Evolutionary conservation across 805 yeast species (phyloP).

Genomic region (Yarrowia sp.): DNA sequence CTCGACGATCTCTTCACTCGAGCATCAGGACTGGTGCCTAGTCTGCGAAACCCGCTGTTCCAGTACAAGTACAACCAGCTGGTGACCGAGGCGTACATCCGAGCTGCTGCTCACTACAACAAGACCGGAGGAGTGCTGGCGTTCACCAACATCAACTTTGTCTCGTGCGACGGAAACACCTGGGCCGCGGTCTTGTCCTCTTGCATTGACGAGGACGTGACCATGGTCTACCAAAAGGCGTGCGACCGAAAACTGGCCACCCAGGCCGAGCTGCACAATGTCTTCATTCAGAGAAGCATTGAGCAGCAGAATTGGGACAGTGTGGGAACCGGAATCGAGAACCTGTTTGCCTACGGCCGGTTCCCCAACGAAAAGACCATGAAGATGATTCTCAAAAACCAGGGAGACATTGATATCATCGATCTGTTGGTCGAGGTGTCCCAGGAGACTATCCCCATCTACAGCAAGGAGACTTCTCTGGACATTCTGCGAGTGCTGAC

Average conservation of each 20-base stretch:
- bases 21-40: neutral
- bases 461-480: slow-evolving; percentile 13
- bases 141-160: slow-evolving; percentile 3
- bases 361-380: slow-evolving; percentile 20
- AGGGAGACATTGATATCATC: slow-evolving; percentile 7
- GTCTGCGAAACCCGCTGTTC: slow-evolving; percentile 1
- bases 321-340: slow-evolving; percentile 19
- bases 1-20: slow-evolving; percentile 6
- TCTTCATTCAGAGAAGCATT: slow-evolving; percentile 15
- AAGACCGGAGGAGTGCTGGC: slow-evolving; percentile 3
- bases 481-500: slow-evolving; percentile 12
- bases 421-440: slow-evolving; percentile 26
- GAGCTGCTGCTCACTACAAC: slow-evolving; percentile 20
- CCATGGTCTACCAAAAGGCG: slow-evolving; percentile 6
- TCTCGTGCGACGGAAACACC: slow-evolving; percentile 11
- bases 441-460: slow-evolving; percentile 9
- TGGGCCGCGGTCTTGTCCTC: slow-evolving; percentile 15
- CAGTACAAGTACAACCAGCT: slow-evolving; percentile 20
- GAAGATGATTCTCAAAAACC: slow-evolving; percentile 6
- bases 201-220: slow-evolving; percentile 32
- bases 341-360: slow-evolving; percentile 18
- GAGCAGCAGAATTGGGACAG: slow-evolving; percentile 1
- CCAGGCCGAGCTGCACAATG: slow-evolving; percentile 24
- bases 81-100: slow-evolving; percentile 27
- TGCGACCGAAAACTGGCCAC: neutral